A percentile compares a stretch with the other conserved stretches of the same genome.
These are phyloP conservation scores for Amanita fuliginea DNA, from an alignment of 768 basidiomycete species.

Conservation along the genomic window DNA sequence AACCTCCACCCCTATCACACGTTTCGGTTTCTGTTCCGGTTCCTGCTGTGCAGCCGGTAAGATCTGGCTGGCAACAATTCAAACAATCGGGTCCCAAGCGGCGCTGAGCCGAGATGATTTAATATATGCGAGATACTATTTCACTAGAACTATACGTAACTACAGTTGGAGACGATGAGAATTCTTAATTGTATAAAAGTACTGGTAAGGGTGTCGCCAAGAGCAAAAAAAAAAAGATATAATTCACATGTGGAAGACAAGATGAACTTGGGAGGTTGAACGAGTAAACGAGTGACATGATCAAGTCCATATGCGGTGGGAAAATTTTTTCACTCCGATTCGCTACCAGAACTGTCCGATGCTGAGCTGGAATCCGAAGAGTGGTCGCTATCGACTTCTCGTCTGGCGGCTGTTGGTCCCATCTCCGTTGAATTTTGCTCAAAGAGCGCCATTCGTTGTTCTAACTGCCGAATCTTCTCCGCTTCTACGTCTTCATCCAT, in stretches of 20 bases:
- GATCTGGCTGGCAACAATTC: constrained; percentile 51
- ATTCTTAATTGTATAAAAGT: constrained; percentile 6
- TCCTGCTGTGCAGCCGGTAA: constrained; percentile 19
- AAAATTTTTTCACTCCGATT: constrained; percentile 53
- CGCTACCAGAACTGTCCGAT: constrained; percentile 68
- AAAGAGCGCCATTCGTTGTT: constrained; percentile 80
- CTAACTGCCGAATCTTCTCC: constrained; percentile 87
- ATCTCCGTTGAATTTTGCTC: constrained; percentile 35
- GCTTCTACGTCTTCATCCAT: constrained; percentile 97
- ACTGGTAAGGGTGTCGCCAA: constrained; percentile 5
- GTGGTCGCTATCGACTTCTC: constrained; percentile 53
- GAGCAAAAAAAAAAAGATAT: constrained; percentile 1
- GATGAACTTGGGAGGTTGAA: background rate
- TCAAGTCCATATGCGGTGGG: constrained; percentile 8
- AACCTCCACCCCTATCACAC: constrained; percentile 5
- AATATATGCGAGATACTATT: constrained; percentile 27
- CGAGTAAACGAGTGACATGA: constrained; percentile 10
- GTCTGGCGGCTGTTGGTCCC: constrained; percentile 22
- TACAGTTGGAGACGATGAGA: constrained; percentile 27
- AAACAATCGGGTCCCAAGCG: constrained; percentile 27
- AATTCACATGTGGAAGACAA: background rate
- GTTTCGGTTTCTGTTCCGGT: constrained; percentile 7
- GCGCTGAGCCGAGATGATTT: constrained; percentile 10
- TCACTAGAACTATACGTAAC: constrained; percentile 23
- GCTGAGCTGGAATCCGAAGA: constrained; percentile 75